These are phyloP conservation scores for Chalciporus sp. DNA, from an alignment of 1,284 basidiomycete species.

Conservation along the genomic window DNA sequence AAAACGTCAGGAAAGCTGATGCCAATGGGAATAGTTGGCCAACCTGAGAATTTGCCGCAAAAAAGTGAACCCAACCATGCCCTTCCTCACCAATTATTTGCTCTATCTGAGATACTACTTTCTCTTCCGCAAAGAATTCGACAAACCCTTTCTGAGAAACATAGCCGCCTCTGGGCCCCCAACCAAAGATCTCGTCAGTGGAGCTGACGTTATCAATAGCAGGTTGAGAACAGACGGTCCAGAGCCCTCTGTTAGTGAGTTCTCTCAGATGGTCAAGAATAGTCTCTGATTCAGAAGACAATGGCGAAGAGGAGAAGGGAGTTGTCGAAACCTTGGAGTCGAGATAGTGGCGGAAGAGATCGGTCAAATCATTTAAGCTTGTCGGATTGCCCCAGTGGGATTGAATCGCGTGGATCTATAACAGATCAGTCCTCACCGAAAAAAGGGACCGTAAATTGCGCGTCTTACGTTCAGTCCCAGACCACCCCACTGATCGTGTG, in stretches of 20 bases:
- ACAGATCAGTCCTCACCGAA: background rate
- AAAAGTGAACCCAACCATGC: constrained; percentile 77
- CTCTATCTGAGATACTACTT: constrained; percentile 69
- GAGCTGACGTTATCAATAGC: constrained; percentile 83
- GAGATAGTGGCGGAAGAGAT: constrained; percentile 82
- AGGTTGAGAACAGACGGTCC: constrained; percentile 98
- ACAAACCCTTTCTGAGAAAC: constrained; percentile 98
- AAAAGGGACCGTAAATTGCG: background rate
- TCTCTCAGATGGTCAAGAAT: constrained; percentile 82
- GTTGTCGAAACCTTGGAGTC: constrained; percentile 70
- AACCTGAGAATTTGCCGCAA: constrained; percentile 82
- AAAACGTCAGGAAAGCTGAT: background rate
- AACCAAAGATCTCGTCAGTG: constrained; percentile 81
- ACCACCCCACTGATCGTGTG: constrained; percentile 73
- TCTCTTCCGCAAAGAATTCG: constrained; percentile 85
- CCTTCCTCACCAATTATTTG: constrained; percentile 56
- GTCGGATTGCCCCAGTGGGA: constrained; percentile 84
- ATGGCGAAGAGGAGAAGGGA: constrained; percentile 88
- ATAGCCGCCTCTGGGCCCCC: constrained; percentile 91
- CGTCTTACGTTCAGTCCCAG: constrained; percentile 52
- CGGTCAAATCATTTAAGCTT: constrained; percentile 70
- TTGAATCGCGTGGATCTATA: constrained; percentile 66
- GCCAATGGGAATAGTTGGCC: constrained; percentile 19
- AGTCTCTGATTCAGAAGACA: constrained; percentile 82
- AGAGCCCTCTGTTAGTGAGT: constrained; percentile 81